Conservation (phyloP, 768 basidiomycete genomes). For the Xanthoconium purpureum region DNA sequence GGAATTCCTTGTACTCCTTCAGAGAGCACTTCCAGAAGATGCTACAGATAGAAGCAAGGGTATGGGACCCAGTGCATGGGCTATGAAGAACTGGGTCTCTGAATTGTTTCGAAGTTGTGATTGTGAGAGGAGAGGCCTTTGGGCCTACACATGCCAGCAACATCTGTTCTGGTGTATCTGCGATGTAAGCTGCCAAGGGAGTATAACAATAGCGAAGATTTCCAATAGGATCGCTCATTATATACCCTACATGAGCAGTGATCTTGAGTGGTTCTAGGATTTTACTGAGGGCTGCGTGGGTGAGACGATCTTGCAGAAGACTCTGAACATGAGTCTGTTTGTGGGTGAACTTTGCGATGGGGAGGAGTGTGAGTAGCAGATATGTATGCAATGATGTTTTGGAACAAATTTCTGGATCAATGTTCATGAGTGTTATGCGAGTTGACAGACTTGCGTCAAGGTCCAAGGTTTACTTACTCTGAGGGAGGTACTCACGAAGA, state of each 20-base stretch:
- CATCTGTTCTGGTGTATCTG: constrained; percentile 32
- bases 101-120: not conserved
- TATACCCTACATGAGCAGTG: constrained; percentile 25
- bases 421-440: no score
- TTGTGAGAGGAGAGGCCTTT: not conserved
- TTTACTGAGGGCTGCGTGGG: no score
- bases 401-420: not conserved
- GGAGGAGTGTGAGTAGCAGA: no score
- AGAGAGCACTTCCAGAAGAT: not conserved
- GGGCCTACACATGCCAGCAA: not conserved
- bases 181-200: constrained; percentile 30
- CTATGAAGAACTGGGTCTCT: not conserved
- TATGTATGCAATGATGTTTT: not conserved
- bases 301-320: constrained; percentile 29
- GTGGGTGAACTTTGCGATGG: no score
- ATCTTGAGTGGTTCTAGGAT: constrained; percentile 30
- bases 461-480: no score
- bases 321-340: not conserved
- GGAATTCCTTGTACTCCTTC: not conserved
- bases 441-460: no score
- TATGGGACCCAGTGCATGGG: not conserved
- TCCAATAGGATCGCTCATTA: constrained; percentile 28
- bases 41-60: not conserved
- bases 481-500: no score
- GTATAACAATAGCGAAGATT: constrained; percentile 24